Percentiles rank a stretch among this genome's conserved stretches.
phyloP scores from a whole-genome alignment of 441 rosid genomes.

The Macaranga tanarius region DNA sequence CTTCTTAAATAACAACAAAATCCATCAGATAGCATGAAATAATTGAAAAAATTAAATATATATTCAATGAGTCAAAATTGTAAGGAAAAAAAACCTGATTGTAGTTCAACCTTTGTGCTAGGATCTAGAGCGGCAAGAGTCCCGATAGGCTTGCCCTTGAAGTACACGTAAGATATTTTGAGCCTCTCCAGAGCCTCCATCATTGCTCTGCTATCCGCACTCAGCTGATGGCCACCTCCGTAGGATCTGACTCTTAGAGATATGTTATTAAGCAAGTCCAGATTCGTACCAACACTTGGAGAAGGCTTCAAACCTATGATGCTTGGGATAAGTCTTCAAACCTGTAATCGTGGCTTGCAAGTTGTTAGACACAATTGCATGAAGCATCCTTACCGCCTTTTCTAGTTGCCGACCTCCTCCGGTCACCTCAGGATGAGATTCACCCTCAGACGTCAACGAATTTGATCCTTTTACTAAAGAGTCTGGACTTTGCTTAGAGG shows the following conservation, averaged over 20 bases:
- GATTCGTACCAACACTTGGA: conserved; percentile 35
- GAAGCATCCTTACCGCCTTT: conserved; percentile 10
- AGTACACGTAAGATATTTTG: conserved; percentile 37
- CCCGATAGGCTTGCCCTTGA: conserved; percentile 43
- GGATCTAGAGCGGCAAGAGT: conserved; percentile 51
- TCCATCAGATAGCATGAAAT: neutral
- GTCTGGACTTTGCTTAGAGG: neutral
- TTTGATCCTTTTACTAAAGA: conserved; percentile 12
- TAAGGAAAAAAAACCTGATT: conserved; percentile 36
- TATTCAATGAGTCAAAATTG: neutral
- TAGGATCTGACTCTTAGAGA: conserved; percentile 20
- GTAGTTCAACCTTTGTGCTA: conserved; percentile 46
- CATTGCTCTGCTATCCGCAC: conserved; percentile 31
- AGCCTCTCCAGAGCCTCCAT: conserved; percentile 46
- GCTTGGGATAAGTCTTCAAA: too few relatives aligned
- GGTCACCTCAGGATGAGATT: neutral
- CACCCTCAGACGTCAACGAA: conserved; percentile 4
- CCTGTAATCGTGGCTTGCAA: too few relatives aligned
- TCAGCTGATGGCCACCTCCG: conserved; percentile 16
- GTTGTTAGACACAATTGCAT: too few relatives aligned
- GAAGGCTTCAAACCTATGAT: neutral
- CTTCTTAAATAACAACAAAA: neutral
- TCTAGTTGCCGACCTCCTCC: neutral
- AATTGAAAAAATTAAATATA: conserved; percentile 2
- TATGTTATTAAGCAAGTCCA: conserved; percentile 25